These are phyloP conservation scores for Clavulina sp. DNA, from an alignment of 768 basidiomycete species.

Conservation along the genomic window DNA sequence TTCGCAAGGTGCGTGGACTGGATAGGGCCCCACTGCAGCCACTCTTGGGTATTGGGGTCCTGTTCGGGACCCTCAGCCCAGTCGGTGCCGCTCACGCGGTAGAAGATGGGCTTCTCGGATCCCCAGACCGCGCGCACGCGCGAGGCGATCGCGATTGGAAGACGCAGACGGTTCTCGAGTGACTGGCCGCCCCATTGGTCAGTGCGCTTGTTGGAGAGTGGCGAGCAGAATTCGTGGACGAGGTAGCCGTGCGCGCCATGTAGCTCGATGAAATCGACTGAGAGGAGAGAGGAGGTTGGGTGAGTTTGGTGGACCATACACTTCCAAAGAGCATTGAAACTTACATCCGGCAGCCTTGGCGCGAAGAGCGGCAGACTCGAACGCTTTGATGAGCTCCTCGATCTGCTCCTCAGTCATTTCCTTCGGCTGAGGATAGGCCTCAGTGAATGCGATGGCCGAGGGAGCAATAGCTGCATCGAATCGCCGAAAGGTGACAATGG, in stretches of 20 bases:
- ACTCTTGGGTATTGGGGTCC: slow-evolving; percentile 32
- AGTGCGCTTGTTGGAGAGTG: slow-evolving; percentile 51
- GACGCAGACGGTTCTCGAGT: slow-evolving; percentile 55
- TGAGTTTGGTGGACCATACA: no score
- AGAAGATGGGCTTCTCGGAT: slow-evolving; percentile 47
- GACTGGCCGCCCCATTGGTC: slow-evolving; percentile 52
- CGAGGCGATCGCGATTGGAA: slow-evolving; percentile 39
- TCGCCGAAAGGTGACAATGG: neutral
- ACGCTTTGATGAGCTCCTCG: slow-evolving; percentile 40
- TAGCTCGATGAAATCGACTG: slow-evolving; percentile 54
- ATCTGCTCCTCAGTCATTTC: slow-evolving; percentile 40
- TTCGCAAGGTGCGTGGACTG: slow-evolving; percentile 45
- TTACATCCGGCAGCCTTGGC: slow-evolving; percentile 45
- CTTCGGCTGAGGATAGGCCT: slow-evolving; percentile 36
- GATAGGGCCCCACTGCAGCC: slow-evolving; percentile 59
- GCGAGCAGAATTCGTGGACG: slow-evolving; percentile 51
- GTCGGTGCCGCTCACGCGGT: slow-evolving; percentile 48
- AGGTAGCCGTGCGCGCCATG: slow-evolving; percentile 62
- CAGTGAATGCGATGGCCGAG: slow-evolving; percentile 36
- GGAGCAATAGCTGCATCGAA: slow-evolving; percentile 38
- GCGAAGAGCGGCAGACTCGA: slow-evolving; percentile 33
- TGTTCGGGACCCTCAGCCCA: slow-evolving; percentile 45
- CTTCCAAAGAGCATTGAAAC: no score
- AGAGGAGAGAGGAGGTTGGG: neutral
- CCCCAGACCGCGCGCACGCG: slow-evolving; percentile 39